A percentile compares a stretch with the other conserved stretches of the same genome.
These are phyloP conservation scores for Penicillium sp. DNA, from an alignment of 2,329 filamentous ascomycete species.

Conservation along the genomic window DNA sequence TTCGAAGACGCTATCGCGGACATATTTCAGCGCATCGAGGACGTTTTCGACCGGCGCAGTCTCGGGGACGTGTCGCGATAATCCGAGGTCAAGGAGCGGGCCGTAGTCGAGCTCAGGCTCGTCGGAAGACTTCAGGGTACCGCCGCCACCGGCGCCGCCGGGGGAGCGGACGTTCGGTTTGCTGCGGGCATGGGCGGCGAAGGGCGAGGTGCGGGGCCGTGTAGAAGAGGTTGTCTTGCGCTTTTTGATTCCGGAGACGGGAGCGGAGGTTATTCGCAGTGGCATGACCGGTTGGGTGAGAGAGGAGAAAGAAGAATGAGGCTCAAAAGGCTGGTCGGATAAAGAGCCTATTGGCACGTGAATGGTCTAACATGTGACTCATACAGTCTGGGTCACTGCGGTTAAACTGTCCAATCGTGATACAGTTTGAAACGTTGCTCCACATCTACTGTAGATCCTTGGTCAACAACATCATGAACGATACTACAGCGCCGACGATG, in stretches of 20 bases:
- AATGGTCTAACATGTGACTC: neutral
- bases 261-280: slow-evolving; percentile 53
- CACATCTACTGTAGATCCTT: too few relatives aligned
- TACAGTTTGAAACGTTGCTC: neutral
- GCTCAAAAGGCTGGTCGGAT: slow-evolving; percentile 8
- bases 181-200: slow-evolving; percentile 45
- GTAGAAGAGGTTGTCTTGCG: slow-evolving; percentile 41
- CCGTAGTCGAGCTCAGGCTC: slow-evolving; percentile 38
- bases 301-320: slow-evolving; percentile 3
- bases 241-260: slow-evolving; percentile 50
- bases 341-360: neutral
- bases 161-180: slow-evolving; percentile 42
- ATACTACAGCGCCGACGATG: too few relatives aligned
- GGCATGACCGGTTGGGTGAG: slow-evolving; percentile 42
- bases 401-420: neutral
- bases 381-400: neutral
- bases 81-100: slow-evolving; percentile 57
- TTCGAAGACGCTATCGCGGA: slow-evolving; percentile 60
- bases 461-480: too few relatives aligned
- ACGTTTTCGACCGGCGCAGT: slow-evolving; percentile 55
- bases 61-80: slow-evolving; percentile 54
- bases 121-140: slow-evolving; percentile 24
- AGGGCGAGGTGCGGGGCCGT: slow-evolving; percentile 44
- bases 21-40: slow-evolving; percentile 58
- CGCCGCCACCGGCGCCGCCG: slow-evolving; percentile 12